These are phyloP conservation scores for Arachnomyces sp. DNA, from an alignment of 2,329 filamentous ascomycete species.

Conservation along the genomic window DNA sequence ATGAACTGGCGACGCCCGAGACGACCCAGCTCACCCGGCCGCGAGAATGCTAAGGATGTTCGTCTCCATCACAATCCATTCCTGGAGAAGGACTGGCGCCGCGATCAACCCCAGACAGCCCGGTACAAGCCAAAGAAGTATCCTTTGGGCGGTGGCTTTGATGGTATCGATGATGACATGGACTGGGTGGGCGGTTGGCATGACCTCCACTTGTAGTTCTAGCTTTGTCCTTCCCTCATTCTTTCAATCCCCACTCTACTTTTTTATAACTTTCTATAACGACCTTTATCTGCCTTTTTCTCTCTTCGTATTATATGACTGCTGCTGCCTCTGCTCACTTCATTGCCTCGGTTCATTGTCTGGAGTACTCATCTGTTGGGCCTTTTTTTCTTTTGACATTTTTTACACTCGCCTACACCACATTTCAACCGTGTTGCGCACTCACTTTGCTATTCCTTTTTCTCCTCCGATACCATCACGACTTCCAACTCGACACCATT, in stretches of 20 bases:
- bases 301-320: slow-evolving; percentile 4
- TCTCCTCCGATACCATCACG: too few relatives aligned
- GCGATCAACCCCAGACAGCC: slow-evolving; percentile 23
- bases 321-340: neutral
- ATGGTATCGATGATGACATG: slow-evolving; percentile 61
- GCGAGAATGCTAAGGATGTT: slow-evolving; percentile 27
- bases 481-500: too few relatives aligned
- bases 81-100: slow-evolving; percentile 42
- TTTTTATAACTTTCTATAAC: too few relatives aligned
- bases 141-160: slow-evolving; percentile 36
- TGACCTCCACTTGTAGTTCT: slow-evolving; percentile 55
- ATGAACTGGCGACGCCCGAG: slow-evolving; percentile 31
- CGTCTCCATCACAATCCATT: slow-evolving; percentile 32
- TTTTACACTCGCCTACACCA: slow-evolving; percentile 2
- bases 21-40: slow-evolving; percentile 22
- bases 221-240: slow-evolving; percentile 11
- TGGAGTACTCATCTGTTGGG: neutral
- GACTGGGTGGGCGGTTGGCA: slow-evolving; percentile 96
- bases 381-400: slow-evolving; percentile 10
- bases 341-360: neutral
- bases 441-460: too few relatives aligned
- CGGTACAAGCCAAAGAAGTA: slow-evolving; percentile 21
- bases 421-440: too few relatives aligned
- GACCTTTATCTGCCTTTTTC: slow-evolving; percentile 13
- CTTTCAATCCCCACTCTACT: neutral